A percentile compares a stretch with the other conserved stretches of the same genome.
phyloP scores from a whole-genome alignment of 2,329 filamentous ascomycete genomes.

The Uncinocarpus reesii region DNA sequence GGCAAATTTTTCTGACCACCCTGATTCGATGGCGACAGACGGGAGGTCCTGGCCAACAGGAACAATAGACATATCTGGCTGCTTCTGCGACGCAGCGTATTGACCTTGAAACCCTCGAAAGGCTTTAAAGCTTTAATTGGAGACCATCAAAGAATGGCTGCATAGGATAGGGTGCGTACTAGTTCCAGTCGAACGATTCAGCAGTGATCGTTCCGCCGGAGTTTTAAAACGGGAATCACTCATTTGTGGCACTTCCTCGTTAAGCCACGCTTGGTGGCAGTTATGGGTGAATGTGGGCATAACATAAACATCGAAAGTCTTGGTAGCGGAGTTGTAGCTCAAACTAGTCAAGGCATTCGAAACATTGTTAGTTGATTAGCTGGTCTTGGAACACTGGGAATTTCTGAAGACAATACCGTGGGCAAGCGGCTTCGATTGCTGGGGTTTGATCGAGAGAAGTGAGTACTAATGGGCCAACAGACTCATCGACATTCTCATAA shows the following conservation, averaged over 20 bases:
- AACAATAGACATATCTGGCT: slow-evolving; percentile 11
- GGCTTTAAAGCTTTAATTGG: slow-evolving; percentile 1
- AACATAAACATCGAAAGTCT: slow-evolving; percentile 5
- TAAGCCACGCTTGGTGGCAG: slow-evolving; percentile 8
- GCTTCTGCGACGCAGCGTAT: slow-evolving; percentile 10
- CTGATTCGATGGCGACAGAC: slow-evolving; percentile 13
- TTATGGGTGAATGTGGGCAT: slow-evolving; percentile 9
- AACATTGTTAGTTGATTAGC: not conserved
- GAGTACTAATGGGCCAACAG: not conserved
- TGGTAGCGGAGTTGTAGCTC: slow-evolving; percentile 9
- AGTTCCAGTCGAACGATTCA: not conserved
- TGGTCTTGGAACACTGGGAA: not conserved
- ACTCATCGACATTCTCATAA: slow-evolving; percentile 6
- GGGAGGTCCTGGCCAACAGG: not conserved
- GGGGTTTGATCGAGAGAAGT: slow-evolving; percentile 5
- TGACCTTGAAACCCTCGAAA: slow-evolving; percentile 4
- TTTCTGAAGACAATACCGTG: slow-evolving; percentile 1
- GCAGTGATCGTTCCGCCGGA: not conserved
- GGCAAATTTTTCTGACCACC: slow-evolving; percentile 9
- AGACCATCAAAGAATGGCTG: not conserved
- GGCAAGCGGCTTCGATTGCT: slow-evolving; percentile 3
- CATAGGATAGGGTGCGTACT: slow-evolving; percentile 5
- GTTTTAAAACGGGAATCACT: slow-evolving; percentile 4
- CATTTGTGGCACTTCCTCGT: slow-evolving; percentile 1
- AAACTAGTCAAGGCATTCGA: not conserved